Percentiles rank a stretch among this genome's conserved stretches.
Conservation (phyloP, 2,329 filamentous ascomycete species). For the Botrytis aclada region DNA sequence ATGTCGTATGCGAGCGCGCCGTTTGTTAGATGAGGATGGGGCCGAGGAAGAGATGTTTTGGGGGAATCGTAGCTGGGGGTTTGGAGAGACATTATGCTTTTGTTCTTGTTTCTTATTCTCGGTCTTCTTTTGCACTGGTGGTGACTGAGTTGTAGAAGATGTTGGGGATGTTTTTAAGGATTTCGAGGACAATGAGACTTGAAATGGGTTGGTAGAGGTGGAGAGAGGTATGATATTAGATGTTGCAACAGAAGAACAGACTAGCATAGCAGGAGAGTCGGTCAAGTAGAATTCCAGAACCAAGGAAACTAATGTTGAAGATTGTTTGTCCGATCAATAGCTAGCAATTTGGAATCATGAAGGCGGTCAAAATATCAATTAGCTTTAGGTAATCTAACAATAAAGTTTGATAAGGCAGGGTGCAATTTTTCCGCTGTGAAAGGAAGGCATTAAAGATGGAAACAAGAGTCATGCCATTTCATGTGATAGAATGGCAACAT, state of each 20-base stretch:
- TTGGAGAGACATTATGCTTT: slow-evolving; percentile 16
- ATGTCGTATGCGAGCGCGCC: slow-evolving; percentile 7
- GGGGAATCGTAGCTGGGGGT: not conserved
- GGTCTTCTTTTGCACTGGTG: not conserved
- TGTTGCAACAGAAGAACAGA: not conserved
- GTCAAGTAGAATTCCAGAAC: not conserved
- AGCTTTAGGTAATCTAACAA: not conserved
- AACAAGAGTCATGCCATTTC: not conserved
- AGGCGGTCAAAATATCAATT: not conserved
- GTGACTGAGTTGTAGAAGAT: not conserved
- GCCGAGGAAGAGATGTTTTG: not conserved
- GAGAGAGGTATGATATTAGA: not conserved
- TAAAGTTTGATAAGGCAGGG: not conserved
- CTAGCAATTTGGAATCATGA: not conserved
- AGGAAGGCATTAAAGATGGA: not conserved
- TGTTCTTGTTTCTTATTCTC: not conserved
- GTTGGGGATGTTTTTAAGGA: not conserved
- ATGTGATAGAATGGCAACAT: not conserved
- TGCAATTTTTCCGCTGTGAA: not conserved
- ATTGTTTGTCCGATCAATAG: not conserved
- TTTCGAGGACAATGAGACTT: not conserved
- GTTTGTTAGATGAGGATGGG: not conserved
- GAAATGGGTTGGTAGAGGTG: not conserved
- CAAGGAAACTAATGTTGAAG: not conserved
- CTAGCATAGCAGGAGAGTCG: not conserved